Evolutionary conservation across 2,329 filamentous ascomycete species (phyloP).

Genomic region (Sphaerostilbella broomeana): DNA sequence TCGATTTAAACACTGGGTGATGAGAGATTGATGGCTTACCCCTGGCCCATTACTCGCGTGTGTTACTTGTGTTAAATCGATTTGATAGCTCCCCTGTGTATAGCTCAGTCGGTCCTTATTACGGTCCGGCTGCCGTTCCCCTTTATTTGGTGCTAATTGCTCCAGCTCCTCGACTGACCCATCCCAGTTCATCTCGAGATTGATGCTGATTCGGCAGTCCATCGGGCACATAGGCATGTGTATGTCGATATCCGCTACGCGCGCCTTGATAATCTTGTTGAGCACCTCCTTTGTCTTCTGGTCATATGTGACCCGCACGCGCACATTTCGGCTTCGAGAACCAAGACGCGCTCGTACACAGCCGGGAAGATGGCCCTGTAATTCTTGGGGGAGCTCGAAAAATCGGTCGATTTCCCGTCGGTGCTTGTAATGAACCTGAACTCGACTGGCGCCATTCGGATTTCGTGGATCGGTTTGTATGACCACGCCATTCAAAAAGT

Average conservation of each 20-base stretch:
- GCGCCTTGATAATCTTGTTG: slow-evolving; percentile 83
- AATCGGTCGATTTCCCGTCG: slow-evolving; percentile 78
- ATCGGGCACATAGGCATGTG: slow-evolving; percentile 70
- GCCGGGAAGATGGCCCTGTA: slow-evolving; percentile 55
- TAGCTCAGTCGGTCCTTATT: slow-evolving; percentile 91
- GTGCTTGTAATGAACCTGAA: slow-evolving; percentile 73
- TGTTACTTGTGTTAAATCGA: slow-evolving; percentile 89
- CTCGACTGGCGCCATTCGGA: slow-evolving; percentile 40
- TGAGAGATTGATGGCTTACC: slow-evolving; percentile 34
- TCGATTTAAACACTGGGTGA: too few species aligned
- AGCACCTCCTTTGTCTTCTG: slow-evolving; percentile 63
- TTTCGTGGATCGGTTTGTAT: slow-evolving; percentile 50
- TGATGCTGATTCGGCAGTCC: slow-evolving; percentile 90
- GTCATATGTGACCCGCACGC: slow-evolving; percentile 64
- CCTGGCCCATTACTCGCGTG: slow-evolving; percentile 32
- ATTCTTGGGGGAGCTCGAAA: slow-evolving; percentile 60
- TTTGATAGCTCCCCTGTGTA: slow-evolving; percentile 75
- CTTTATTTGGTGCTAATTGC: slow-evolving; percentile 28
- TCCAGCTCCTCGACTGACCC: slow-evolving; percentile 57
- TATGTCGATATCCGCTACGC: slow-evolving; percentile 83
- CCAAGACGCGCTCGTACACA: slow-evolving; percentile 54
- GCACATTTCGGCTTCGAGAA: slow-evolving; percentile 38
- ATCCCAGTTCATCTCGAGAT: slow-evolving; percentile 84
- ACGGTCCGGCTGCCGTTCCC: slow-evolving; percentile 50
- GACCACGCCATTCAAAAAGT: slow-evolving; percentile 69